Conservation (phyloP, 345 rosid genomes). For the Syzygium aromaticum region DNA sequence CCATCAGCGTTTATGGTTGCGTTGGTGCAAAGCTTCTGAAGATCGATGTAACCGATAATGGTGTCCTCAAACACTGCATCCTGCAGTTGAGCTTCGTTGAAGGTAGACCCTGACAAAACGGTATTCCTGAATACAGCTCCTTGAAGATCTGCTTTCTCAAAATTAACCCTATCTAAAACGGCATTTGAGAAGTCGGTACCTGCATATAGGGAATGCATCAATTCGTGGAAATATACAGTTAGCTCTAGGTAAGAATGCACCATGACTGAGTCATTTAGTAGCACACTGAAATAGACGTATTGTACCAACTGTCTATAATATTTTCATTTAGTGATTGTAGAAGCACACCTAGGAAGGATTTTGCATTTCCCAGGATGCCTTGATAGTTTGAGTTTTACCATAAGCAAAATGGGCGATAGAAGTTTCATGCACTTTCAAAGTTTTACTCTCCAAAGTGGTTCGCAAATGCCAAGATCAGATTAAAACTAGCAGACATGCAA, state of each 20-base stretch:
- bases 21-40: constrained; percentile 55
- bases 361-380: background rate
- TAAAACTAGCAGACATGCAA: background rate
- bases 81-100: constrained; percentile 52
- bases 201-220: constrained; percentile 13
- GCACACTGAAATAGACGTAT: background rate
- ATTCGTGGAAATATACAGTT: background rate
- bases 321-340: background rate
- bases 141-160: constrained; percentile 60
- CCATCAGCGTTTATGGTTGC: constrained; percentile 33
- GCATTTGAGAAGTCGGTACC: constrained; percentile 83
- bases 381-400: background rate
- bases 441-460: background rate
- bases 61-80: constrained; percentile 68
- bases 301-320: background rate
- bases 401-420: background rate
- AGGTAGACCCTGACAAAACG: constrained; percentile 76
- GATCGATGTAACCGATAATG: constrained; percentile 64
- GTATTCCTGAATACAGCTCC: constrained; percentile 81
- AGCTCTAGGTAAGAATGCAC: background rate
- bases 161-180: constrained; percentile 79
- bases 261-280: background rate
- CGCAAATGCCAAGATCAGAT: background rate
- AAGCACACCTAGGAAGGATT: background rate
- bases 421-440: background rate